Evolutionary conservation across 129 eudicot species (phyloP).

Genomic region (Ambrosia artemisiifolia): DNA sequence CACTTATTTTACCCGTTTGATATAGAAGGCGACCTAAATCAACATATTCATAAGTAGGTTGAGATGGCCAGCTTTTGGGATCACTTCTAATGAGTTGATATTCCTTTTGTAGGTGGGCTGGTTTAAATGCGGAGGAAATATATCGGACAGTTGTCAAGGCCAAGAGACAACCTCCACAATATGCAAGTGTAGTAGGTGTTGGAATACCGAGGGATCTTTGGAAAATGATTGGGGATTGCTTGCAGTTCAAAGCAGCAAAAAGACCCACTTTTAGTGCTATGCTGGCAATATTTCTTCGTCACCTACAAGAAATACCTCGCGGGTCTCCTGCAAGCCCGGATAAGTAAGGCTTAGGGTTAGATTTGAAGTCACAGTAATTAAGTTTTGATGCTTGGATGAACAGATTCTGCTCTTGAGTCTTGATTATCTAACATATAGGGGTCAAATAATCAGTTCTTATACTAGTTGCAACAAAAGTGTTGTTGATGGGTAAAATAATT

Average conservation of each 20-base stretch:
- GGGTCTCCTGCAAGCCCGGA: constrained; percentile 96
- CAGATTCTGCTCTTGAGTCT: background rate
- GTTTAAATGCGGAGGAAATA: constrained; percentile 88
- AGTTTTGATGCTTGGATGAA: constrained; percentile 8
- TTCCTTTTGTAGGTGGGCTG: constrained; percentile 77
- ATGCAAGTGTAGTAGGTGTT: constrained; percentile 96
- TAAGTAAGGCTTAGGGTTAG: constrained; percentile 46
- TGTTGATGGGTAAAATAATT: background rate
- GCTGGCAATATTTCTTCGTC: constrained; percentile 81
- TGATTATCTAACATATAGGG: background rate
- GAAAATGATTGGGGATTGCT: constrained; percentile 99
- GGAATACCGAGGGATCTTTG: constrained; percentile 96
- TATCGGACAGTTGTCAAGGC: constrained; percentile 78
- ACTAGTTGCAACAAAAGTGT: constrained; percentile 6
- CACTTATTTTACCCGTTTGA: background rate
- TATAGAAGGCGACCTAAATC: background rate
- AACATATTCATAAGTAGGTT: background rate
- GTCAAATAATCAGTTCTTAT: background rate
- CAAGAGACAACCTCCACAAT: constrained; percentile 86
- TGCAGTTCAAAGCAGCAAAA: constrained; percentile 80
- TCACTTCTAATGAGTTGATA: constrained; percentile 11
- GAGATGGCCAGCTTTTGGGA: background rate
- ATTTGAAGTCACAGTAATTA: background rate
- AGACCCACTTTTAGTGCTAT: constrained; percentile 91
- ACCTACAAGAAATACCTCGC: constrained; percentile 90